phyloP scores from a whole-genome alignment of 2,329 filamentous ascomycete species.

The Aureobasidium namibiae region DNA sequence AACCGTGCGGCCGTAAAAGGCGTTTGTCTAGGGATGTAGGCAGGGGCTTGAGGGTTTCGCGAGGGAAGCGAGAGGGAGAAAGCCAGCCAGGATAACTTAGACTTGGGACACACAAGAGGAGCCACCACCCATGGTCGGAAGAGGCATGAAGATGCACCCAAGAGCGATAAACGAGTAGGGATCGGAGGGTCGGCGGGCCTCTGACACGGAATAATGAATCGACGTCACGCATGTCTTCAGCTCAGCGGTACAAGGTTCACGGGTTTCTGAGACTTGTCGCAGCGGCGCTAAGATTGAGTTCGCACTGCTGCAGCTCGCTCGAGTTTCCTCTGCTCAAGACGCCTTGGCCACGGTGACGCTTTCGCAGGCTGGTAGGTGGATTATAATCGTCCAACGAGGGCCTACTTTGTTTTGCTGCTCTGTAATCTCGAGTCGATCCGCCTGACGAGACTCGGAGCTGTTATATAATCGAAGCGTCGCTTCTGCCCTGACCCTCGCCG shows the following conservation, averaged over 20 bases:
- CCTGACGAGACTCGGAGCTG: not conserved
- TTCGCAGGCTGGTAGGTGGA: not conserved
- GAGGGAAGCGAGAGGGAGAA: not conserved
- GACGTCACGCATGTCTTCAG: not conserved
- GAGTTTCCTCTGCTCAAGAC: not conserved
- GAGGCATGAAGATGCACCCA: not conserved
- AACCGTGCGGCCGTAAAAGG: constrained; percentile 6
- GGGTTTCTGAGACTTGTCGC: not conserved
- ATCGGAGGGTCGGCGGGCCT: not conserved
- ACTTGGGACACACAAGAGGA: too few relatives aligned
- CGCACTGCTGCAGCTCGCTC: constrained; percentile 2
- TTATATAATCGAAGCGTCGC: not conserved
- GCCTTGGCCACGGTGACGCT: constrained; percentile 5
- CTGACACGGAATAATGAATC: not conserved
- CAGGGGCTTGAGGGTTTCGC: constrained; percentile 5
- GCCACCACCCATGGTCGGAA: too few relatives aligned
- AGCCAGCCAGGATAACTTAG: not conserved
- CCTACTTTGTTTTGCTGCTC: constrained; percentile 8
- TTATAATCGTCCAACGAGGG: constrained; percentile 1
- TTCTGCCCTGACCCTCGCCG: not conserved
- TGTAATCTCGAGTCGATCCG: constrained; percentile 8
- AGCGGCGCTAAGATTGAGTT: constrained; percentile 4
- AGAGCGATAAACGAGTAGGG: not conserved
- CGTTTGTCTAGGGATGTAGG: not conserved
- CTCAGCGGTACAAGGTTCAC: not conserved